Evolutionary conservation across 2,329 filamentous ascomycete species (phyloP).

Genomic region (Sporothrix pseudoabietina): DNA sequence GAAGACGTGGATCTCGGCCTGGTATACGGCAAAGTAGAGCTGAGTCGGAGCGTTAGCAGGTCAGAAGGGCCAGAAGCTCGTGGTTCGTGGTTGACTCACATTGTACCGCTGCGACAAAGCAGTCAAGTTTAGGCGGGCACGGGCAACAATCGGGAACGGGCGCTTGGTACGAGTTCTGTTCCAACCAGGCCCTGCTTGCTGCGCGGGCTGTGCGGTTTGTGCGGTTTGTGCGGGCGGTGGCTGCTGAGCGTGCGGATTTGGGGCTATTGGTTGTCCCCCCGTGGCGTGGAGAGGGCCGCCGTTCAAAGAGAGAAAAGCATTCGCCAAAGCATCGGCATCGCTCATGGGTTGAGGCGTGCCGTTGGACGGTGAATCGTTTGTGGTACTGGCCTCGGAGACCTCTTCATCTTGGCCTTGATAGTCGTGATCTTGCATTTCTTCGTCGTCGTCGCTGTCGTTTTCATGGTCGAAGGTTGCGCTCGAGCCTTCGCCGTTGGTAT

Average conservation of each 20-base stretch:
- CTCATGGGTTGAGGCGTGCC: background rate
- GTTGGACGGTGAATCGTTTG: background rate
- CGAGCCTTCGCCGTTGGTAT: background rate
- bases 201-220: background rate
- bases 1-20: slow-evolving; percentile 60
- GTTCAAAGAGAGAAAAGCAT: background rate
- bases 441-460: background rate
- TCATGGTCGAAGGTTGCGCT: background rate
- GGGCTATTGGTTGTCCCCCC: background rate
- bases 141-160: slow-evolving; percentile 38
- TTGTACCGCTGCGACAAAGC: slow-evolving; percentile 61
- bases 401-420: background rate
- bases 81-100: slow-evolving; percentile 42
- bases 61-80: too few relatives aligned
- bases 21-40: slow-evolving; percentile 64
- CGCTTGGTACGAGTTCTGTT: background rate
- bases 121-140: slow-evolving; percentile 57
- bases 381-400: background rate
- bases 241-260: background rate
- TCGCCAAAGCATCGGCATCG: slow-evolving; percentile 6
- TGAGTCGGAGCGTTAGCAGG: slow-evolving; percentile 35
- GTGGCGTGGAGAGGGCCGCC: background rate
- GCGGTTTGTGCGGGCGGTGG: background rate
- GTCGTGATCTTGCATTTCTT: background rate
- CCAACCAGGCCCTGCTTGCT: background rate